Evolutionary conservation across 805 yeast species (phyloP).

Genomic region (Metschnikowia vanudenii): DNA sequence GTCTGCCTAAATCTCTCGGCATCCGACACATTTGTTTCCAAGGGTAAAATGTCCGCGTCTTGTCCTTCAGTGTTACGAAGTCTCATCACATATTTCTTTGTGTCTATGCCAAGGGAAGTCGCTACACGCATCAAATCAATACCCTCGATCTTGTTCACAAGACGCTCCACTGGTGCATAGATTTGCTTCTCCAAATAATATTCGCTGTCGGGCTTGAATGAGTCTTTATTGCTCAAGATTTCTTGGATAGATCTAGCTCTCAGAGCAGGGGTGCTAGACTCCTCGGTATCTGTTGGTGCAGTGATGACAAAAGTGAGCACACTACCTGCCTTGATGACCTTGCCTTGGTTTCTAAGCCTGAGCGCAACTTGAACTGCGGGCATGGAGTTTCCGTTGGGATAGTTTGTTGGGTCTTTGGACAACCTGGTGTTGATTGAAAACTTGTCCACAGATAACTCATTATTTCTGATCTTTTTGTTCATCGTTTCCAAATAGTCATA

Average conservation of each 20-base stretch:
- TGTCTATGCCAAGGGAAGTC: slow-evolving; percentile 71
- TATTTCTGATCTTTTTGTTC: slow-evolving; percentile 53
- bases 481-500: slow-evolving; percentile 69
- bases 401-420: slow-evolving; percentile 83
- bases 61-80: slow-evolving; percentile 36
- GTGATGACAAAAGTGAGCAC: slow-evolving; percentile 87
- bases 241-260: slow-evolving; percentile 84
- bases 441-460: slow-evolving; percentile 63
- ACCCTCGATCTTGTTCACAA: slow-evolving; percentile 83
- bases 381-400: slow-evolving; percentile 76
- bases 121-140: slow-evolving; percentile 79
- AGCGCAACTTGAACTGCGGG: slow-evolving; percentile 89
- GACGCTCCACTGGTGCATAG: slow-evolving; percentile 85
- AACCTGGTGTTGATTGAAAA: slow-evolving; percentile 81
- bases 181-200: slow-evolving; percentile 87
- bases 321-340: slow-evolving; percentile 81
- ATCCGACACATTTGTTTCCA: slow-evolving; percentile 80
- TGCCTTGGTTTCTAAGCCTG: slow-evolving; percentile 76
- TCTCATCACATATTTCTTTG: slow-evolving; percentile 53
- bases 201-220: slow-evolving; percentile 66
- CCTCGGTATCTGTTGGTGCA: slow-evolving; percentile 30
- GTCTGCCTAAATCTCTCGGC: slow-evolving; percentile 75
- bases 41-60: slow-evolving; percentile 55
- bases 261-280: slow-evolving; percentile 51
- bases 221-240: slow-evolving; percentile 50